A percentile compares a stretch with the other conserved stretches of the same genome.
Conservation (phyloP, 345 rosid genomes). For the Citrus medica region DNA sequence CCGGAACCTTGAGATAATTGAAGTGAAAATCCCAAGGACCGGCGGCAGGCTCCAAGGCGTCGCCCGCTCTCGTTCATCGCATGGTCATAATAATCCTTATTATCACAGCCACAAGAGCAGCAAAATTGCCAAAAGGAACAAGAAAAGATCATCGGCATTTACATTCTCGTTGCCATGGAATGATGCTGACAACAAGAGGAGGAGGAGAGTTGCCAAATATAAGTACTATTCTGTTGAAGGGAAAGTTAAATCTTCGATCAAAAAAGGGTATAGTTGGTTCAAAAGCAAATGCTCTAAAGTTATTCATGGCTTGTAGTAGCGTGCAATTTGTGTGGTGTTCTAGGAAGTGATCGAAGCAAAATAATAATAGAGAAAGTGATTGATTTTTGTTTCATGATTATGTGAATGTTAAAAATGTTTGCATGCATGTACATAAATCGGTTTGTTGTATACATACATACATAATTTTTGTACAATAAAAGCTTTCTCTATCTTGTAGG, state of each 20-base stretch:
- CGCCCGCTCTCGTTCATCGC: slow-evolving; percentile 19
- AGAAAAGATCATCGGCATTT: neutral
- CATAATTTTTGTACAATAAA: neutral
- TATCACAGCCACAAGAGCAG: neutral
- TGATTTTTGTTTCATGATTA: neutral
- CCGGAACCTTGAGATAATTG: slow-evolving; percentile 22
- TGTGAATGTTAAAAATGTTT: neutral
- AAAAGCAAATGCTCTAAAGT: slow-evolving; percentile 42
- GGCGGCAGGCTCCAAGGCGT: slow-evolving; percentile 5
- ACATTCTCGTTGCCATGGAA: slow-evolving; percentile 34
- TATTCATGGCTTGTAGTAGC: slow-evolving; percentile 20
- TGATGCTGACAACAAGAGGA: slow-evolving; percentile 42
- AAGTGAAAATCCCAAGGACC: slow-evolving; percentile 6
- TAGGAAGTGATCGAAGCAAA: neutral
- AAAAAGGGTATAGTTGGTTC: slow-evolving; percentile 50
- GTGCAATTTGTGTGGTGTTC: neutral
- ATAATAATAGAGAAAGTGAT: neutral
- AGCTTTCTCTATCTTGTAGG: neutral
- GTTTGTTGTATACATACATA: neutral
- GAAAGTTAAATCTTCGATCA: slow-evolving; percentile 38
- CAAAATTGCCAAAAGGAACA: neutral
- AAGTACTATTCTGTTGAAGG: slow-evolving; percentile 51
- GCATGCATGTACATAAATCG: neutral
- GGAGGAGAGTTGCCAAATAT: slow-evolving; percentile 44
- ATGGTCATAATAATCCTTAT: neutral